A percentile compares a stretch with the other conserved stretches of the same genome.
These are phyloP conservation scores for Colletotrichum neosansevieriae DNA, from an alignment of 2,329 filamentous ascomycete species.

Conservation along the genomic window DNA sequence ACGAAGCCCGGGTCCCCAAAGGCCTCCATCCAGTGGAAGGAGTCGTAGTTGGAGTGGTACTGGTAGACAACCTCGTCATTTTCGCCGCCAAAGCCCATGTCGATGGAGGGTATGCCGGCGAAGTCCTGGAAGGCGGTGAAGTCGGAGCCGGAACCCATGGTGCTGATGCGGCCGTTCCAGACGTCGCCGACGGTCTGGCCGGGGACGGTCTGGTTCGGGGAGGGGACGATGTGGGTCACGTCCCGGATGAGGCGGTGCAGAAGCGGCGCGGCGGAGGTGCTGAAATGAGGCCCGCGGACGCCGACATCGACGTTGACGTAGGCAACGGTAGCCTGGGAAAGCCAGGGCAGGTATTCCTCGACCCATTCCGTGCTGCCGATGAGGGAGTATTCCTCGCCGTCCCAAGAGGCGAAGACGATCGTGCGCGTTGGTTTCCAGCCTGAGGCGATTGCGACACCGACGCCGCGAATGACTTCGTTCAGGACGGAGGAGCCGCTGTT, in stretches of 20 bases:
- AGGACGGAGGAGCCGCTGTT: slow-evolving; percentile 85
- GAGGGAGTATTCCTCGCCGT: slow-evolving; percentile 87
- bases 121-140: slow-evolving; percentile 82
- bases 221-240: slow-evolving; percentile 71
- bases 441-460: slow-evolving; percentile 76
- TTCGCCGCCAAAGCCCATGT: slow-evolving; percentile 68
- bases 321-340: slow-evolving; percentile 77
- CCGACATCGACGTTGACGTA: slow-evolving; percentile 90
- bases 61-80: slow-evolving; percentile 72
- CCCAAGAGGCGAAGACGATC: slow-evolving; percentile 89
- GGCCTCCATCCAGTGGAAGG: slow-evolving; percentile 87
- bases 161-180: slow-evolving; percentile 72
- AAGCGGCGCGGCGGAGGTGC: slow-evolving; percentile 77
- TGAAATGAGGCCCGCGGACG: slow-evolving; percentile 73
- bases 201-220: slow-evolving; percentile 81
- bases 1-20: slow-evolving; percentile 78
- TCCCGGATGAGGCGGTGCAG: slow-evolving; percentile 80
- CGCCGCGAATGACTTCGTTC: slow-evolving; percentile 82
- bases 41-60: slow-evolving; percentile 94
- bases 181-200: slow-evolving; percentile 78
- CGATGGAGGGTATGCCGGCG: slow-evolving; percentile 74
- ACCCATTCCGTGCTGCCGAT: slow-evolving; percentile 94
- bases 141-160: slow-evolving; percentile 80
- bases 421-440: slow-evolving; percentile 78
- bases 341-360: slow-evolving; percentile 88